Conservation (phyloP, 805 yeast species). For the Cyberlindnera bimundalis region DNA sequence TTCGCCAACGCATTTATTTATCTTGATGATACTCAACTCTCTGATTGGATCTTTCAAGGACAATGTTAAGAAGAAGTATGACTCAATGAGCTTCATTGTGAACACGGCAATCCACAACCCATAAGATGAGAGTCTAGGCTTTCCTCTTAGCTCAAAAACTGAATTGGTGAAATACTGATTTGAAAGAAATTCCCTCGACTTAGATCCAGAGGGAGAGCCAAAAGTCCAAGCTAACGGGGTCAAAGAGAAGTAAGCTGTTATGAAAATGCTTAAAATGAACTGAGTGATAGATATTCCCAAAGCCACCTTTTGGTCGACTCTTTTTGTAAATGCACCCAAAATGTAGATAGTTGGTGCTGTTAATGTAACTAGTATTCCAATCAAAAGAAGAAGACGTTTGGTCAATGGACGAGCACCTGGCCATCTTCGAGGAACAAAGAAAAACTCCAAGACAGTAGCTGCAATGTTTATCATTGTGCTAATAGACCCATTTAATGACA, state of each 20-base stretch:
- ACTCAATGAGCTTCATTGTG: constrained; percentile 65
- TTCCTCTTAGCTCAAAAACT: constrained; percentile 49
- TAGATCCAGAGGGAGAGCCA: constrained; percentile 34
- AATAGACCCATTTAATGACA: constrained; percentile 66
- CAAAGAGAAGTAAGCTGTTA: constrained; percentile 54
- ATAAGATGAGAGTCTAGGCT: constrained; percentile 57
- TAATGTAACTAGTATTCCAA: constrained; percentile 41
- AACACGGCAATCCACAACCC: constrained; percentile 70
- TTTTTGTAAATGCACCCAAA: constrained; percentile 37
- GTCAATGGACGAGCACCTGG: constrained; percentile 64
- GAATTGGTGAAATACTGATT: constrained; percentile 58
- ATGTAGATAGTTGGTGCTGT: constrained; percentile 51
- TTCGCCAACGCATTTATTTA: constrained; percentile 62
- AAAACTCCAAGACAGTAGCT: constrained; percentile 54
- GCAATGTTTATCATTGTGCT: constrained; percentile 54
- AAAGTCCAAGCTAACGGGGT: constrained; percentile 61
- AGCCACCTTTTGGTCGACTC: constrained; percentile 32
- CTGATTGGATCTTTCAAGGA: constrained; percentile 72
- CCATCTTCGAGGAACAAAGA: constrained; percentile 69
- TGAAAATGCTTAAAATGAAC: constrained; percentile 49
- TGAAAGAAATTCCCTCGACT: constrained; percentile 43
- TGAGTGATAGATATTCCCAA: constrained; percentile 50
- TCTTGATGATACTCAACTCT: constrained; percentile 55
- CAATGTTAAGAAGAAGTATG: constrained; percentile 72
- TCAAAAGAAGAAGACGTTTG: constrained; percentile 42